Base-by-base conservation (phyloP, 345 rosid genomes). In the Salix caprea region DNA sequence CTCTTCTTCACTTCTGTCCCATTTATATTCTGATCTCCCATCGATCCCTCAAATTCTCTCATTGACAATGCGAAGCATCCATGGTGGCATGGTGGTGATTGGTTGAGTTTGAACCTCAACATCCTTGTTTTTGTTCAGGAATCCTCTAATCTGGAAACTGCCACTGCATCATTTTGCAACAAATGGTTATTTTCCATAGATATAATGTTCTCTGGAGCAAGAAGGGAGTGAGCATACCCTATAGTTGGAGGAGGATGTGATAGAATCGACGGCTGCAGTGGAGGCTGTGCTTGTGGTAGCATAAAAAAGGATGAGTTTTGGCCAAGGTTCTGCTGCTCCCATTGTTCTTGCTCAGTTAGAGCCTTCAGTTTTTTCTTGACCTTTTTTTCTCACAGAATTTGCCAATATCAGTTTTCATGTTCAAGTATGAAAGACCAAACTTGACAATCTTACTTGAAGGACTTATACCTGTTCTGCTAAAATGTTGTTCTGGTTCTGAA, bases 391-490 rank as follows among this genome's bases (percentile, higher is more conserved):
- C 28, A 8, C 15, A 18, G 5, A 28, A 56, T 32, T n/a, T 13
- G 2, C 3, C 39, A 30, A 4, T 21, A 58, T 6, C 30, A 40
- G 3, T 40, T 32, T 7, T 34, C 37, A 32, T 46, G 60, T 21
- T 19, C 0, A 21, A 54, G 60, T 54, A n/a, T 8, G 23, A 54
- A 54, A 7, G 23, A 56, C 6, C 62, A 56, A 8, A 4, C 14
- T 14, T 7, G 2, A 23, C 7, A n/a, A 18, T 30, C 5, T 18
- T 1, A 28, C 2, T 13, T 30, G 7, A 66, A 71, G 5, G 24
- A 52, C 19, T 14, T 65, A 74, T 75, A 94, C 98, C 96, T 91
- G 79, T 76, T 90, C 87, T 54, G 79, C 77, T 12, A 94, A 86
- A 69, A 73, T 69, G 68, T 82, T 87, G 80, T 89, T 90, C 19